A percentile compares a stretch with the other conserved stretches of the same genome.
Evolutionary conservation across 148 eudicot species (phyloP).

Genomic region (Vaccinium vitisidaea): DNA sequence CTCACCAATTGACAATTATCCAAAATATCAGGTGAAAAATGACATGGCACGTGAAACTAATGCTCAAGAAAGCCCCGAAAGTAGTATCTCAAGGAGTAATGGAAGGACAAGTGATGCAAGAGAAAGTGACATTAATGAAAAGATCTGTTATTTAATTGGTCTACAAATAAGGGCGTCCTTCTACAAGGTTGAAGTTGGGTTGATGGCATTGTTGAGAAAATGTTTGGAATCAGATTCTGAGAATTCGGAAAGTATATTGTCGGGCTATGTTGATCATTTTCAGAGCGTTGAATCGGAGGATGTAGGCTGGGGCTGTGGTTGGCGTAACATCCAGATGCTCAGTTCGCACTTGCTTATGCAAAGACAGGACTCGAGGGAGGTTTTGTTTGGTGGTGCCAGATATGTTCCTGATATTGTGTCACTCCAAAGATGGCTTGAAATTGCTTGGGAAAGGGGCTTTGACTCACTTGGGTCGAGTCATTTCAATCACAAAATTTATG

Average conservation of each 20-base stretch:
- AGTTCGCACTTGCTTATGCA: conserved; percentile 69
- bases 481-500: conserved; percentile 55
- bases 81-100: conserved; percentile 34
- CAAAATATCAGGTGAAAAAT: conserved; percentile 19
- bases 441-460: conserved; percentile 86
- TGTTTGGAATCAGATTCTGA: conserved; percentile 65
- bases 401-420: conserved; percentile 83
- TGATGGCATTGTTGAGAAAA: conserved; percentile 51
- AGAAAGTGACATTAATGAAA: conserved; percentile 33
- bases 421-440: conserved; percentile 92
- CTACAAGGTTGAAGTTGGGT: conserved; percentile 46
- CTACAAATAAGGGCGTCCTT: conserved; percentile 45
- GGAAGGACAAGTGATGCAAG: conserved; percentile 16
- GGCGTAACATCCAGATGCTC: conserved; percentile 97
- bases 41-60: conserved; percentile 18
- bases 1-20: neutral
- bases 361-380: conserved; percentile 54
- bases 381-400: conserved; percentile 75
- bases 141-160: conserved; percentile 33
- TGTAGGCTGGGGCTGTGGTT: conserved; percentile 95
- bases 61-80: conserved; percentile 25
- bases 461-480: conserved; percentile 60
- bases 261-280: conserved; percentile 86
- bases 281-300: conserved; percentile 62
- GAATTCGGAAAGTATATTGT: conserved; percentile 49